Base-by-base conservation (phyloP, 352 stramenopile genomes). In the Pythium biforme region DNA sequence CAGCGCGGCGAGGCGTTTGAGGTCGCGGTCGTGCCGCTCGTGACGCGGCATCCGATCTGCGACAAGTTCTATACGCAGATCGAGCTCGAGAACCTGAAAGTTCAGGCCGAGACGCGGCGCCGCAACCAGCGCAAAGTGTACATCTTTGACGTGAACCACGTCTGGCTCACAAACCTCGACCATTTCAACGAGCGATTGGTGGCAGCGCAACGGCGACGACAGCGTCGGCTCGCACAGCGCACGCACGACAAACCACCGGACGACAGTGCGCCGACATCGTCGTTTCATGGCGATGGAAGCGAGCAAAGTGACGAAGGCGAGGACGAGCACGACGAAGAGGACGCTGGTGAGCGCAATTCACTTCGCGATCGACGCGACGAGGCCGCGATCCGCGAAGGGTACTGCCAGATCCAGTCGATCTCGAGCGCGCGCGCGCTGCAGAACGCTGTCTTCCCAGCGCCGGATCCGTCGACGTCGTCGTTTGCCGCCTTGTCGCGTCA, bases 161-260 rank as follows among this genome's bases (percentile, higher is more conserved):
- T 97, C 29, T 97, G 90, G 90, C 81, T 97, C 52, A 94, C 88
- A 11, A 96, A 97, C 62, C 74, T 97, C 29, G 80, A 92, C 48
- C 88, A 96, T 62, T 92, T 96, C 58, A 88, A 92, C 50, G 74
- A 81, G 26, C 74, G 69, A 37, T 56, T 70, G 54, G 46, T 67
- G 29, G 33, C 45, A 58, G 45, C 48, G 43, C 27, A 68, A 43
- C 60, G 64, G 27, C 34, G 20, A 27, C 57, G 47, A 22, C 64
- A 75, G 31, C 51, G 56, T 2, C 39, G 52, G 25, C 17, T 62
- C 7, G 61, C 55, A 0, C 46, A 39, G 19, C 41, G 20, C 23
- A 3, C 55, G 33, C 17, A 29, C 37, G 11, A 43, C 14, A n/a
- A 43, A 43, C 37, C 37, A n/a, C 37, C 37, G 12, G 37, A 19